Evolutionary conservation across 805 yeast species (phyloP).

Genomic region (Yamadazyma sp.): DNA sequence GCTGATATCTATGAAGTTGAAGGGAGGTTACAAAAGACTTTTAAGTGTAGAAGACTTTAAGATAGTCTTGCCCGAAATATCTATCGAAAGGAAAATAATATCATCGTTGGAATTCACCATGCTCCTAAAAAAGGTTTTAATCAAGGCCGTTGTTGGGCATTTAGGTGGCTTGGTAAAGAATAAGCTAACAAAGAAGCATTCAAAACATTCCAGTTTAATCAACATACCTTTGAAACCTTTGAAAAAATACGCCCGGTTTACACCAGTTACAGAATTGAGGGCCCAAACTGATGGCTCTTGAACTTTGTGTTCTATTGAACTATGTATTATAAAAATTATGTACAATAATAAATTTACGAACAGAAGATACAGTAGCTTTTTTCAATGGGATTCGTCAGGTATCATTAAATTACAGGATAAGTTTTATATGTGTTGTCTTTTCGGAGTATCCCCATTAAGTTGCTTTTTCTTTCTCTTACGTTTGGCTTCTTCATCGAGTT

Average conservation of each 20-base stretch:
- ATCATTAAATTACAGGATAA: too few species aligned
- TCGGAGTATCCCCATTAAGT: conserved; percentile 30
- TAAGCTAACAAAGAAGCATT: conserved; percentile 23
- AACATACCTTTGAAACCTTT: conserved; percentile 24
- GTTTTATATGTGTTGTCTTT: conserved; percentile 36
- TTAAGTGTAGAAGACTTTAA: conserved; percentile 40
- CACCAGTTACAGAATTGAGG: conserved; percentile 23
- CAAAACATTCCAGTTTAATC: conserved; percentile 14
- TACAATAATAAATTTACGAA: too few species aligned
- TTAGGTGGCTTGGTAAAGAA: conserved; percentile 36
- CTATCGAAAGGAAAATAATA: conserved; percentile 28
- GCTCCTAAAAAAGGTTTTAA: conserved; percentile 30
- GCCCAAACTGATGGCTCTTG: background rate
- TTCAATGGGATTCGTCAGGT: too few species aligned
- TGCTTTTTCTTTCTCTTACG: conserved; percentile 41
- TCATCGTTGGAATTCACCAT: conserved; percentile 38
- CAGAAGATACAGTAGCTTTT: conserved; percentile 1
- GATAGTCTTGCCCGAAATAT: conserved; percentile 34
- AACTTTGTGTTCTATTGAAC: background rate
- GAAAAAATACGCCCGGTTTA: conserved; percentile 23
- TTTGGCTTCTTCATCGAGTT: conserved; percentile 39
- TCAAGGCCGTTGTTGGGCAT: conserved; percentile 34
- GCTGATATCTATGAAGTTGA: conserved; percentile 35
- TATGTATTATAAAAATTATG: too few species aligned
- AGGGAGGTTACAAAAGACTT: conserved; percentile 32